phyloP scores from a whole-genome alignment of 2,329 filamentous ascomycete species.

The Teratosphaeria epicoccoides region DNA sequence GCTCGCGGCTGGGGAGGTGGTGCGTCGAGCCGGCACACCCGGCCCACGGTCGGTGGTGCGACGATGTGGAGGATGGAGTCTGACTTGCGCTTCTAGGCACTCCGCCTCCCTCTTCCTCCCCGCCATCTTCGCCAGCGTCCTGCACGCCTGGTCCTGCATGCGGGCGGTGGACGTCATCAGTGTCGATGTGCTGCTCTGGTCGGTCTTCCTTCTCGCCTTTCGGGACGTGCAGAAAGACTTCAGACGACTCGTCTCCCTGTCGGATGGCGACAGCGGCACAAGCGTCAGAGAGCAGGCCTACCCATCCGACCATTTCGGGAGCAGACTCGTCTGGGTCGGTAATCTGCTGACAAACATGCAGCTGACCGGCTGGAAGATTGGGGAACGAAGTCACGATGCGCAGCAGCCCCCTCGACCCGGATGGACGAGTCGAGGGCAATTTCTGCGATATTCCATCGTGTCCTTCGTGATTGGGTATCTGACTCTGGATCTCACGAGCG shows the following conservation, averaged over 20 bases:
- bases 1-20: conserved; percentile 13
- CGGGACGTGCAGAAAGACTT: conserved; percentile 20
- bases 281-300: conserved; percentile 11
- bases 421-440: conserved; percentile 5
- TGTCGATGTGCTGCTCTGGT: conserved; percentile 18
- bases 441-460: conserved; percentile 10
- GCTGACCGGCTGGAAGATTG: conserved; percentile 21
- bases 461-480: conserved; percentile 15
- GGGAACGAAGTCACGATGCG: conserved; percentile 13
- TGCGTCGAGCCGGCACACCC: not conserved
- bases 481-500: conserved; percentile 16
- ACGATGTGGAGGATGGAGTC: too few species aligned
- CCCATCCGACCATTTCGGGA: conserved; percentile 8
- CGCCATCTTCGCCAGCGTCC: conserved; percentile 11
- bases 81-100: too few species aligned
- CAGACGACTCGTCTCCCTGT: conserved; percentile 1
- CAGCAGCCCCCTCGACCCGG: conserved; percentile 13
- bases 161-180: conserved; percentile 20
- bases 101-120: conserved; percentile 15
- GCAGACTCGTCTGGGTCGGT: conserved; percentile 18
- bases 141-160: conserved; percentile 22
- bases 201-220: conserved; percentile 16
- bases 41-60: too few species aligned
- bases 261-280: not conserved
- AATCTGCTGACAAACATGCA: conserved; percentile 16